These are phyloP conservation scores for Maudiozyma barnettii DNA, from an alignment of 805 yeast species.

Conservation along the genomic window DNA sequence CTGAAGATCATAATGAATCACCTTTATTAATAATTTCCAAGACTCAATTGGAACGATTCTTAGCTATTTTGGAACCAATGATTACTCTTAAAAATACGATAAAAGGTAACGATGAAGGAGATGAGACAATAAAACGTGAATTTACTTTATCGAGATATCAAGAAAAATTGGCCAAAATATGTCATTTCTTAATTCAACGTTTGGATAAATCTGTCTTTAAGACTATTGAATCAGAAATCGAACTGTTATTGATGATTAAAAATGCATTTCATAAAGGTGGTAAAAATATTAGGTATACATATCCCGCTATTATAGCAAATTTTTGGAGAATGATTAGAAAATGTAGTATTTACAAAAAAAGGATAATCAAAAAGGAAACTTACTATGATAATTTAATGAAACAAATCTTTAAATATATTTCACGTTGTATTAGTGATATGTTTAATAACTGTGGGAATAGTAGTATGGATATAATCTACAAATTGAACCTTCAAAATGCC, in stretches of 20 bases:
- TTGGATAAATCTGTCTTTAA: conserved; percentile 3
- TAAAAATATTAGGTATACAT: conserved; percentile 51
- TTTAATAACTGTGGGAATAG: conserved; percentile 26
- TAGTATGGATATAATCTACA: conserved; percentile 29
- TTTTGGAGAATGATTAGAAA: conserved; percentile 52
- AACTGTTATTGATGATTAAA: conserved; percentile 33
- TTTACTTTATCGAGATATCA: conserved; percentile 28
- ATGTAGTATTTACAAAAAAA: conserved; percentile 24
- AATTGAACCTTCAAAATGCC: conserved; percentile 56
- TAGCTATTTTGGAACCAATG: conserved; percentile 18
- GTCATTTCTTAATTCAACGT: conserved; percentile 48
- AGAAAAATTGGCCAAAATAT: conserved; percentile 57
- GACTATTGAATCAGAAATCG: conserved; percentile 16
- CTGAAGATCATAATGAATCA: not conserved
- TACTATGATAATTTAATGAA: conserved; percentile 27
- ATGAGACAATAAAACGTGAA: not conserved
- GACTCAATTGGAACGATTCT: conserved; percentile 15
- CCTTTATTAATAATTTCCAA: conserved; percentile 13
- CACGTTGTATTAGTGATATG: conserved; percentile 61
- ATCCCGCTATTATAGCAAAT: conserved; percentile 63
- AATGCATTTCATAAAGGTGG: conserved; percentile 32
- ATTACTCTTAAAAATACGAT: conserved; percentile 3
- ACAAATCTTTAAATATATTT: conserved; percentile 62
- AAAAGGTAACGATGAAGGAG: not conserved
- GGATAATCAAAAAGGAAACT: conserved; percentile 10